Evolutionary conservation across 306 rosid species (phyloP).

Genomic region (Corylus americana): DNA sequence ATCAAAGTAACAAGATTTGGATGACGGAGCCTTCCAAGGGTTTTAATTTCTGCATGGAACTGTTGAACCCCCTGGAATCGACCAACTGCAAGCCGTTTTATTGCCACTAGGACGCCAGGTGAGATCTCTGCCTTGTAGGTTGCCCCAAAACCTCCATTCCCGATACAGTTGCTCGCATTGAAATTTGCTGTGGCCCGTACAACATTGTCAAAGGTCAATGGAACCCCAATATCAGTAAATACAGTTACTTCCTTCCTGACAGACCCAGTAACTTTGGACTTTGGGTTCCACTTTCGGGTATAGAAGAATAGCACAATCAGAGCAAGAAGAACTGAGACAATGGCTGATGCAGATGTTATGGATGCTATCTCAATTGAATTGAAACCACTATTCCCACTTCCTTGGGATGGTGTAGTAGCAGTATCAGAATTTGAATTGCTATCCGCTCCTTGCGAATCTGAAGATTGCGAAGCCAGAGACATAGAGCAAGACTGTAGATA

Average conservation of each 20-base stretch:
- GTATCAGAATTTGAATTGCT: slow-evolving; percentile 34
- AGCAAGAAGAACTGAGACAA: slow-evolving; percentile 81
- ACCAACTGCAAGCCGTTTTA: slow-evolving; percentile 88
- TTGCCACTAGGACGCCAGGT: slow-evolving; percentile 63
- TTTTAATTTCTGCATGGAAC: slow-evolving; percentile 82
- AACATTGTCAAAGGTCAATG: slow-evolving; percentile 74
- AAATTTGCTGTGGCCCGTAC: slow-evolving; percentile 78
- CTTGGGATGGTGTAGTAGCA: slow-evolving; percentile 37
- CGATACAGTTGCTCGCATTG: slow-evolving; percentile 84
- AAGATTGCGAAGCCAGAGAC: slow-evolving; percentile 45
- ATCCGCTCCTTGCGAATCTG: slow-evolving; percentile 48
- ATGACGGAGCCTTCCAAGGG: slow-evolving; percentile 90
- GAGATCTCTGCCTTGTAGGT: slow-evolving; percentile 89
- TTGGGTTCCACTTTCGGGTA: slow-evolving; percentile 80
- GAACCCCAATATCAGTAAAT: slow-evolving; percentile 74
- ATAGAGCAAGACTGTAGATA: slow-evolving; percentile 52
- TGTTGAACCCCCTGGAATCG: slow-evolving; percentile 91
- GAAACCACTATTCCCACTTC: slow-evolving; percentile 41
- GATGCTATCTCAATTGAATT: slow-evolving; percentile 91
- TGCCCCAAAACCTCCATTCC: slow-evolving; percentile 96
- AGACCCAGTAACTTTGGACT: slow-evolving; percentile 63
- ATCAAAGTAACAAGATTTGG: slow-evolving; percentile 80
- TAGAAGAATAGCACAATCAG: slow-evolving; percentile 64
- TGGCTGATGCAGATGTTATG: slow-evolving; percentile 92
- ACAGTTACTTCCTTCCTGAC: slow-evolving; percentile 73